phyloP scores from a whole-genome alignment of 257 asterid genomes.

The Fraxinus excelsior region DNA sequence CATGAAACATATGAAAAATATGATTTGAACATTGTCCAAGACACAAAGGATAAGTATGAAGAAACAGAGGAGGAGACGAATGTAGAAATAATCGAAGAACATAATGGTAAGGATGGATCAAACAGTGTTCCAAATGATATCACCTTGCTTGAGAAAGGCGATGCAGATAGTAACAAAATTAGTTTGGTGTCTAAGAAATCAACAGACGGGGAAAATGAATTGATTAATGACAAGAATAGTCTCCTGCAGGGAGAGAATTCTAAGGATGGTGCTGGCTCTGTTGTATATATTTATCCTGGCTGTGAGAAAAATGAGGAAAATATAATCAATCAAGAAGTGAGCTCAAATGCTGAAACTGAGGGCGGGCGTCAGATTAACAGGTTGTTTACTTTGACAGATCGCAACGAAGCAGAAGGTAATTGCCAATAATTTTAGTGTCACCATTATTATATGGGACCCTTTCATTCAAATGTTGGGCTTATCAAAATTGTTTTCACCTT shows the following conservation, averaged over 20 bases:
- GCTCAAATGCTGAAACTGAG: slow-evolving; percentile 3
- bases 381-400: neutral
- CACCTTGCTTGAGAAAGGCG: neutral
- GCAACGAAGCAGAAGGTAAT: neutral
- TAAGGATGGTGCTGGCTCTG: neutral
- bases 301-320: neutral
- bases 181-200: neutral
- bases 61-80: neutral
- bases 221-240: slow-evolving; percentile 4
- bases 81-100: slow-evolving; percentile 9
- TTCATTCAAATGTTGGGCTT: neutral
- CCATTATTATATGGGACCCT: neutral
- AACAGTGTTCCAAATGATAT: slow-evolving; percentile 15
- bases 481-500: neutral
- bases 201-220: neutral
- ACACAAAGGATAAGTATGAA: neutral
- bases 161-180: slow-evolving; percentile 2
- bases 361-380: neutral
- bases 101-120: neutral
- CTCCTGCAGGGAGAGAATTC: neutral
- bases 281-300: neutral
- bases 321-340: neutral
- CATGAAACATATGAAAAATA: slow-evolving; percentile 3
- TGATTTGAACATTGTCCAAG: neutral
- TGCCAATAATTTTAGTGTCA: neutral